Conservation (phyloP, 2,329 filamentous ascomycete genomes). For the Arthrocladium fulminans region DNA sequence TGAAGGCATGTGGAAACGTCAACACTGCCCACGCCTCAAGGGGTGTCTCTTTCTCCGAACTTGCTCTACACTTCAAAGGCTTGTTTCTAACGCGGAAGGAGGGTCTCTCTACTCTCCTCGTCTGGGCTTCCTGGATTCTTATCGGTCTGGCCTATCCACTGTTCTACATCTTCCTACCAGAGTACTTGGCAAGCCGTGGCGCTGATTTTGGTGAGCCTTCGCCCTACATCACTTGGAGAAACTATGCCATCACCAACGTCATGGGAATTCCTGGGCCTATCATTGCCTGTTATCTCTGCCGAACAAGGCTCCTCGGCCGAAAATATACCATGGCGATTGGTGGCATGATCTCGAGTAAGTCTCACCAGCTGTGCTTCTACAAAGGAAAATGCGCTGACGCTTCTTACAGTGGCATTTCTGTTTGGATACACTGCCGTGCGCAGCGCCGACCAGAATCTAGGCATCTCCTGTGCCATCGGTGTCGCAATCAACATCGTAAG, state of each 20-base stretch:
- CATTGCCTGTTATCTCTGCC: conserved; percentile 60
- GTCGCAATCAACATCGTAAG: conserved; percentile 60
- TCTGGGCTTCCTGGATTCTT: conserved; percentile 66
- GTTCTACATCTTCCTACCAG: conserved; percentile 62
- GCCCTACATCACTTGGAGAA: conserved; percentile 66
- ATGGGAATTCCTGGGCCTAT: conserved; percentile 66
- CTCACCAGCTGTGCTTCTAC: conserved; percentile 50
- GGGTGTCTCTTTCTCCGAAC: conserved; percentile 13
- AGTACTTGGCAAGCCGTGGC: conserved; percentile 45
- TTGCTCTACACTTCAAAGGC: conserved; percentile 49
- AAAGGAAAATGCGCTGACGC: too few relatives aligned
- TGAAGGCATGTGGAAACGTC: conserved; percentile 38
- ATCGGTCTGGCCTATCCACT: conserved; percentile 49
- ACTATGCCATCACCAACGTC: conserved; percentile 66
- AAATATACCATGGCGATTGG: conserved; percentile 61
- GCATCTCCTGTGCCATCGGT: conserved; percentile 59
- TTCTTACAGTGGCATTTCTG: conserved; percentile 60
- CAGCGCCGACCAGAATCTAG: conserved; percentile 54
- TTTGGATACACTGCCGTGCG: conserved; percentile 64
- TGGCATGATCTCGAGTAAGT: conserved; percentile 59
- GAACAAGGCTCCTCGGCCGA: conserved; percentile 49
- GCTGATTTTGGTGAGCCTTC: conserved; percentile 63
- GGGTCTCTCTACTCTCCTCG: conserved; percentile 42
- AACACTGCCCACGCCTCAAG: conserved; percentile 30
- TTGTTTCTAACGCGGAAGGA: conserved; percentile 59